Conservation (phyloP, 73 alveolate species). For the Blepharisma stoltei region DNA sequence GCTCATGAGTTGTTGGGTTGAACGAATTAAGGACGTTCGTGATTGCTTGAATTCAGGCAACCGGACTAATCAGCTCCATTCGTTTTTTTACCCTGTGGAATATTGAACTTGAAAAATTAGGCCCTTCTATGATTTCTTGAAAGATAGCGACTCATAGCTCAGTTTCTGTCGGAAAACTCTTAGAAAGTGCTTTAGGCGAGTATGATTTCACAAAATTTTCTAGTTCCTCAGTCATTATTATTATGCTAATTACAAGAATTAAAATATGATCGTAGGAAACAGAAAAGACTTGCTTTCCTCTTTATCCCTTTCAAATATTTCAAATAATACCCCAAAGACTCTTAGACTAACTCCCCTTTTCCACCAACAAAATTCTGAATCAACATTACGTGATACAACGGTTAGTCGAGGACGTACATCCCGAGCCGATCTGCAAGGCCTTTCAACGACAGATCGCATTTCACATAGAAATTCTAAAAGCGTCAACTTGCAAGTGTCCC, state of each 20-base stretch:
- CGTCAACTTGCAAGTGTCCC: conserved; percentile 31
- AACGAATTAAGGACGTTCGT: neutral
- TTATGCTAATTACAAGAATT: neutral
- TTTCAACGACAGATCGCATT: too few relatives aligned
- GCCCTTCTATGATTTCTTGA: conserved; percentile 19
- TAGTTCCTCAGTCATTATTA: conserved; percentile 9
- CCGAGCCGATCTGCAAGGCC: too few relatives aligned
- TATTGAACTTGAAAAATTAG: conserved; percentile 26
- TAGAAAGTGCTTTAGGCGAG: neutral
- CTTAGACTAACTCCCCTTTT: too few relatives aligned
- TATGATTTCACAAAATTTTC: conserved; percentile 1
- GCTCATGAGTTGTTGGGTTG: conserved; percentile 18
- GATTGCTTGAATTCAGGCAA: neutral
- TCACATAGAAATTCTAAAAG: neutral
- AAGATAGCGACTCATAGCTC: neutral
- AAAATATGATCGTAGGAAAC: neutral
- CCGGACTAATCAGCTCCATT: neutral
- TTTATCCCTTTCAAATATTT: too few relatives aligned
- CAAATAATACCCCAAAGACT: too few relatives aligned
- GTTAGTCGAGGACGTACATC: too few relatives aligned
- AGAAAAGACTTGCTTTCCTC: too few relatives aligned
- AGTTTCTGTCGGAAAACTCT: neutral
- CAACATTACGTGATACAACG: too few relatives aligned
- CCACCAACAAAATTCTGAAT: too few relatives aligned
- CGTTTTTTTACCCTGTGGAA: conserved; percentile 21